phyloP scores from a whole-genome alignment of 2,329 filamentous ascomycete species.

The Venturia carpophila region DNA sequence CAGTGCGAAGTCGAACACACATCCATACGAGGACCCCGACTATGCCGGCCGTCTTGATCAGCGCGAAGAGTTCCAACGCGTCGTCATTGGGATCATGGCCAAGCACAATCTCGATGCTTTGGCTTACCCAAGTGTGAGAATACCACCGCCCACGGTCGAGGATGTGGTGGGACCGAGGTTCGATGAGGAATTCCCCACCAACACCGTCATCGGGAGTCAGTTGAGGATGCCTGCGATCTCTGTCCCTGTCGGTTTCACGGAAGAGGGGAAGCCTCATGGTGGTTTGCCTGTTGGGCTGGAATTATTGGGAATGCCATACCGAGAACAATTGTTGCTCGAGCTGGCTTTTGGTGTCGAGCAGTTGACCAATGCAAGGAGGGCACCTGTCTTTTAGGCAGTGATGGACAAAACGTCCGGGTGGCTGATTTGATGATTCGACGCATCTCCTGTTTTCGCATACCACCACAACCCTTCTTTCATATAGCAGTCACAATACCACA shows the following conservation, averaged over 20 bases:
- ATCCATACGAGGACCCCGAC: constrained; percentile 23
- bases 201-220: constrained; percentile 31
- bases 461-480: too few species aligned
- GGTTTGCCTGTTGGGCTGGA: constrained; percentile 28
- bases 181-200: constrained; percentile 27
- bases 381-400: constrained; percentile 14
- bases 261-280: constrained; percentile 20
- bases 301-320: constrained; percentile 22
- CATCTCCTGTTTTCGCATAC: too few species aligned
- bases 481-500: too few species aligned
- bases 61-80: constrained; percentile 27
- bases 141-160: constrained; percentile 29
- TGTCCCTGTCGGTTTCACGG: constrained; percentile 27
- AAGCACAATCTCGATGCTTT: constrained; percentile 29
- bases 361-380: neutral
- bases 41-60: constrained; percentile 25
- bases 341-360: constrained; percentile 6
- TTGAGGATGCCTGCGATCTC: constrained; percentile 30
- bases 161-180: constrained; percentile 27
- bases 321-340: constrained; percentile 14
- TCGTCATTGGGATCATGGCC: constrained; percentile 27
- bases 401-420: neutral
- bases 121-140: constrained; percentile 25
- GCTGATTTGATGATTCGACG: too few species aligned
- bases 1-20: constrained; percentile 23